These are phyloP conservation scores for Paracorniculantispora psalliotae DNA, from an alignment of 2,329 filamentous ascomycete genomes.

Conservation along the genomic window DNA sequence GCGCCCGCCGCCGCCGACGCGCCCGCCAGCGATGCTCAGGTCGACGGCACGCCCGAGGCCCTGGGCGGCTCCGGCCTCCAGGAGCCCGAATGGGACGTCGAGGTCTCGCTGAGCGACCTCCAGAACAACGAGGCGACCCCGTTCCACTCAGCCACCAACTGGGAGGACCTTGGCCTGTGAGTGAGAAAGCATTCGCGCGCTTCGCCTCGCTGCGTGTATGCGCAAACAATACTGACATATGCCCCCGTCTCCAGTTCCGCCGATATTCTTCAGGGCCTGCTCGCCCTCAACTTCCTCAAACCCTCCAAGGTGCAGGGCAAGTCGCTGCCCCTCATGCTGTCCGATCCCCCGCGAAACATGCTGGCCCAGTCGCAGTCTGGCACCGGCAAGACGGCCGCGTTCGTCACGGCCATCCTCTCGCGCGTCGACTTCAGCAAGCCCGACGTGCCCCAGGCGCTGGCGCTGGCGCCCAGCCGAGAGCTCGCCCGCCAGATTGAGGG, in stretches of 20 bases:
- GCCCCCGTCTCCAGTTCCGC: slow-evolving; percentile 26
- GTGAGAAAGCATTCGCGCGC: slow-evolving; percentile 28
- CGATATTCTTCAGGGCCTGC: slow-evolving; percentile 69
- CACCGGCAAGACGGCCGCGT: slow-evolving; percentile 96
- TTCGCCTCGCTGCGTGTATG: too few species aligned
- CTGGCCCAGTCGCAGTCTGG: slow-evolving; percentile 99
- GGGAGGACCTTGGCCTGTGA: slow-evolving; percentile 82
- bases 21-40: slow-evolving; percentile 28
- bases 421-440: slow-evolving; percentile 71
- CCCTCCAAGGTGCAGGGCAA: slow-evolving; percentile 98
- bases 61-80: slow-evolving; percentile 49
- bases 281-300: slow-evolving; percentile 81
- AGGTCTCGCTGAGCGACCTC: slow-evolving; percentile 86
- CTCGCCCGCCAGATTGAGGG: slow-evolving; percentile 89
- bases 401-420: slow-evolving; percentile 85
- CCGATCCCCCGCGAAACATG: slow-evolving; percentile 85
- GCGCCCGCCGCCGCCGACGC: slow-evolving; percentile 19
- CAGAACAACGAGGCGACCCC: slow-evolving; percentile 84
- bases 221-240: not conserved
- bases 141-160: slow-evolving; percentile 76
- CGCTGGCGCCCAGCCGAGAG: slow-evolving; percentile 89
- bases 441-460: slow-evolving; percentile 74
- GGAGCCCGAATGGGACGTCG: slow-evolving; percentile 80
- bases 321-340: slow-evolving; percentile 82
- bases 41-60: slow-evolving; percentile 32